Evolutionary conservation across 2,329 filamentous ascomycete species (phyloP), one percentile per base, ranked within the genome.

Genomic region (Fusarium ramigenum): DNA sequence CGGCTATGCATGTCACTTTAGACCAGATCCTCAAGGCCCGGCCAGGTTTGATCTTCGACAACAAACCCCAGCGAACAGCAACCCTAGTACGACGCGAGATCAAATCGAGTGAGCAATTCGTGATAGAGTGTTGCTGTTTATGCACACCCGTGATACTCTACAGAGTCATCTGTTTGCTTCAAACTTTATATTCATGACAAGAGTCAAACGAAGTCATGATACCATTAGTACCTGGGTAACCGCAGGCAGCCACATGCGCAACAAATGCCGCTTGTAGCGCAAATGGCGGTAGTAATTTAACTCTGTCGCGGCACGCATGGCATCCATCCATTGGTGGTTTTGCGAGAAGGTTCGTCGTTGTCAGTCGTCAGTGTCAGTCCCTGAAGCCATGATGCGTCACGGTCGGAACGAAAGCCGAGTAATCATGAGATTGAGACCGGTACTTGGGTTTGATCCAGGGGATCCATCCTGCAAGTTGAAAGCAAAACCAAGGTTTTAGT

Each of bases 1-100:
- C 28, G 58, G 40, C 40, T 70, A 72, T 72, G 69, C 72, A 75
- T 73, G 54, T 75, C 72, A 74, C 64, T 72, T 46, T 50, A 39
- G 28, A 34, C 47, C 47, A 30, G 40, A 65, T 65, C 44, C 50
- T 50, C 50, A 4, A 50, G 47, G 47, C 47, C 60, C 47, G 15
- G 53, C 66, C 52, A 15, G 47, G 47, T 54, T 56, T 57, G 32
- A 47, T 56, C 44, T 49, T 54, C n/a, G 23, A 64, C 49, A 42
- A 43, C 21, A 23, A 59, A 47, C 46, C 54, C 66, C 36, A 47
- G 50, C 12, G 30, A 43, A 25, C 36, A 30, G 34, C 34, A 39
- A 23, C 19, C 49, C 42, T 52, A 30, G 28, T 32, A 39, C 25
- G n/a, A 46, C n/a, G 28, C 42, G 32, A 60, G 7, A 25, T 59